These are phyloP conservation scores for Solanum dulcamara DNA, from an alignment of 257 asterid genomes.

Conservation along the genomic window DNA sequence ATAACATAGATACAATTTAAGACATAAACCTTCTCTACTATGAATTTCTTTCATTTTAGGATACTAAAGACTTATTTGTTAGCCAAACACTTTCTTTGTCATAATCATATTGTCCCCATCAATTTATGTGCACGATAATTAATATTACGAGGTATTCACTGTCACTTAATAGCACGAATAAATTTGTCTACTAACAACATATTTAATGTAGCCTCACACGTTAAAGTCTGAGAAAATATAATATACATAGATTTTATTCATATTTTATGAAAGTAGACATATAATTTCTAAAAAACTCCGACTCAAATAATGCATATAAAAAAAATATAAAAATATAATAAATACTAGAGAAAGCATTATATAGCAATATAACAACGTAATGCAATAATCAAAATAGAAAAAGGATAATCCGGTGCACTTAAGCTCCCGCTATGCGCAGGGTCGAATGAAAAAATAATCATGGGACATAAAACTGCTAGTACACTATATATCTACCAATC, in stretches of 20 bases:
- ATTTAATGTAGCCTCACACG: not conserved
- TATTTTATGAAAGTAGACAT: too few species aligned
- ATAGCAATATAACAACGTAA: too few species aligned
- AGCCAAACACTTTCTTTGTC: not conserved
- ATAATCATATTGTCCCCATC: not conserved
- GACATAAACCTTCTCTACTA: accelerated
- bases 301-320: not conserved
- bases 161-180: not conserved
- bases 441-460: too few species aligned
- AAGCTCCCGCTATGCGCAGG: too few species aligned
- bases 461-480: too few species aligned
- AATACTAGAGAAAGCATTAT: too few species aligned
- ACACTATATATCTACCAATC: too few species aligned
- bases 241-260: too few species aligned
- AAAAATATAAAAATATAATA: not conserved
- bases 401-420: too few species aligned
- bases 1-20: not conserved
- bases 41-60: not conserved
- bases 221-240: too few species aligned
- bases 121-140: not conserved
- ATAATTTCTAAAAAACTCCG: too few species aligned
- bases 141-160: not conserved
- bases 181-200: not conserved
- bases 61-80: not conserved
- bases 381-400: too few species aligned